A percentile compares a stretch with the other conserved stretches of the same genome.
Evolutionary conservation across 352 stramenopile species (phyloP).

Genomic region (Thalassiosira exigua): DNA sequence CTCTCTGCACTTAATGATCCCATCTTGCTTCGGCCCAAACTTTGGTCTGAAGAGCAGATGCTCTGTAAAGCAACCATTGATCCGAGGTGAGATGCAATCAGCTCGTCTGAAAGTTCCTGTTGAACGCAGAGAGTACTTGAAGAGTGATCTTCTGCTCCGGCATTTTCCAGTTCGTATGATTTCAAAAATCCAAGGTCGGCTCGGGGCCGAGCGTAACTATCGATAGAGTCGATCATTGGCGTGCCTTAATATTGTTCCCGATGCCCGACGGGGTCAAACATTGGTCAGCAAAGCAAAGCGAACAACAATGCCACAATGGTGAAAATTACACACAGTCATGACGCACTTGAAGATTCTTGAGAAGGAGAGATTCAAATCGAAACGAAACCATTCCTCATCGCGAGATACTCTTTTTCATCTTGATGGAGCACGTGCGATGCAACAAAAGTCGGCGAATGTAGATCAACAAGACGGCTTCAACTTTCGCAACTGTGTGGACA

Average conservation of each 20-base stretch:
- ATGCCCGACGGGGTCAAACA: too few species aligned
- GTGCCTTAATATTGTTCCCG: slow-evolving; percentile 46
- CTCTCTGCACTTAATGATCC: slow-evolving; percentile 29
- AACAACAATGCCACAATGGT: too few species aligned
- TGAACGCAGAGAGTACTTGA: slow-evolving; percentile 7
- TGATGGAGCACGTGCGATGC: slow-evolving; percentile 19
- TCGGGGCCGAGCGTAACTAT: slow-evolving; percentile 76
- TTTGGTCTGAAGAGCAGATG: too few species aligned
- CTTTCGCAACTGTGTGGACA: too few species aligned
- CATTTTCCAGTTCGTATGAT: too few species aligned
- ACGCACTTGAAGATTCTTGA: slow-evolving; percentile 46
- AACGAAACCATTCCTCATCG: slow-evolving; percentile 72
- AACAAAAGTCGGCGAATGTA: too few species aligned
- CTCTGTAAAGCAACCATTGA: slow-evolving; percentile 50
- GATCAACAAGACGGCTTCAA: too few species aligned
- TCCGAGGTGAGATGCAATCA: slow-evolving; percentile 43
- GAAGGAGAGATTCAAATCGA: slow-evolving; percentile 70
- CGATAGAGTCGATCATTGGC: slow-evolving; percentile 78
- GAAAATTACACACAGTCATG: too few species aligned
- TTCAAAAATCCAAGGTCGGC: slow-evolving; percentile 48
- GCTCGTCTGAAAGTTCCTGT: slow-evolving; percentile 22
- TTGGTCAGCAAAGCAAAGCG: too few species aligned
- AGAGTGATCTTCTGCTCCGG: too few species aligned
- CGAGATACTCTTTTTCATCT: slow-evolving; percentile 67
- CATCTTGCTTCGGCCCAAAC: slow-evolving; percentile 38